Evolutionary conservation across 768 basidiomycete species (phyloP).

Genomic region (Hygrophoropsis aurantiaca): DNA sequence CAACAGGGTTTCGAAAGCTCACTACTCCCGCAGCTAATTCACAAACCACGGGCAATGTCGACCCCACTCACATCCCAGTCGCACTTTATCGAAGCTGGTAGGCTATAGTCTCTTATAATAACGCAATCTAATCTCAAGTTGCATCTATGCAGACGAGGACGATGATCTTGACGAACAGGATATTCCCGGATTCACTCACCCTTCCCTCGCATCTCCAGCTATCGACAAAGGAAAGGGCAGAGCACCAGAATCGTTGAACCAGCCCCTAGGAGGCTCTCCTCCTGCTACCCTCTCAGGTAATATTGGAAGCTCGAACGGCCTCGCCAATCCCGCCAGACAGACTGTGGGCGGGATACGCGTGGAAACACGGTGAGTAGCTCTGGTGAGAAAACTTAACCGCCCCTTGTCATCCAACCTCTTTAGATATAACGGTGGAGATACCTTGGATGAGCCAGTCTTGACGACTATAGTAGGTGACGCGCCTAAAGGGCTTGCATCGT

Average conservation of each 20-base stretch:
- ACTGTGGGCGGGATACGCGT: conserved; percentile 84
- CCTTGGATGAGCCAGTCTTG: conserved; percentile 89
- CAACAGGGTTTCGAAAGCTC: conserved; percentile 13
- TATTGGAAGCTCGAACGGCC: conserved; percentile 55
- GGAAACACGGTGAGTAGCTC: conserved; percentile 71
- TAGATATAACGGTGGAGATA: conserved; percentile 79
- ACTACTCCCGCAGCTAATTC: neutral
- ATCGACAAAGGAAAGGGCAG: conserved; percentile 72
- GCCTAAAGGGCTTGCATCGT: conserved; percentile 4
- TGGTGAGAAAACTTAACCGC: neutral
- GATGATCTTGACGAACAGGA: conserved; percentile 81
- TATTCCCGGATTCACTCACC: conserved; percentile 79
- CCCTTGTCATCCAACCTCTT: no score
- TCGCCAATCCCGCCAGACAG: conserved; percentile 49
- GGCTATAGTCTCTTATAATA: conserved; percentile 3
- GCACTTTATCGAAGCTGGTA: conserved; percentile 82
- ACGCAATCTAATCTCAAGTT: conserved; percentile 7
- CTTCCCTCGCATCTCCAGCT: conserved; percentile 46
- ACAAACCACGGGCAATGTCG: conserved; percentile 24
- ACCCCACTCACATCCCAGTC: conserved; percentile 63
- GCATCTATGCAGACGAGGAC: conserved; percentile 54
- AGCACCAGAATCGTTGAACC: conserved; percentile 52
- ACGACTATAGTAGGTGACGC: conserved; percentile 75
- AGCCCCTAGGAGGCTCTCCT: conserved; percentile 34
- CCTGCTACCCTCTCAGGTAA: conserved; percentile 61